phyloP scores from a whole-genome alignment of 805 yeast genomes.

The Yarrowia sp. region DNA sequence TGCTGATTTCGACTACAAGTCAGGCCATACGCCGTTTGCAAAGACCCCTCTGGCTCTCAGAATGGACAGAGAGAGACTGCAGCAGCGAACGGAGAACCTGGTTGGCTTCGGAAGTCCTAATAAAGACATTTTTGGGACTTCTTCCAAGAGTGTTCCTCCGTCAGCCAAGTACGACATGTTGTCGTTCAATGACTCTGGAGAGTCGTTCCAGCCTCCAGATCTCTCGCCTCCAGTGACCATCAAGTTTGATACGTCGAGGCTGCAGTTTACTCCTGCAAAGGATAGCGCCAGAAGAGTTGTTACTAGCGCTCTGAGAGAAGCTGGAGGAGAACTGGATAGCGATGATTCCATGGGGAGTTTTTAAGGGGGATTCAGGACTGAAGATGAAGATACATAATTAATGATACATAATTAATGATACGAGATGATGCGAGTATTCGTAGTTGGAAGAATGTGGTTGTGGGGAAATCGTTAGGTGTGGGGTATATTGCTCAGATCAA shows the following conservation, averaged over 20 bases:
- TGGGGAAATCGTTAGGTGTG: too few species aligned
- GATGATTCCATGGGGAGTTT: constrained; percentile 28
- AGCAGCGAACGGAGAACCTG: constrained; percentile 26
- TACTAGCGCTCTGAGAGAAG: constrained; percentile 8
- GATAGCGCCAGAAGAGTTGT: constrained; percentile 37
- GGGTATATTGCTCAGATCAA: too few species aligned
- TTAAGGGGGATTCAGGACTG: too few species aligned
- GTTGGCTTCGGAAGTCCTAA: constrained; percentile 20
- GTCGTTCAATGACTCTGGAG: constrained; percentile 21
- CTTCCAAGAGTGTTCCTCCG: not conserved
- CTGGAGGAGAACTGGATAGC: constrained; percentile 23
- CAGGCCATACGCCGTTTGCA: constrained; percentile 32
- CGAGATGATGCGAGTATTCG: too few species aligned
- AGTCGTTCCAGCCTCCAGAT: constrained; percentile 32
- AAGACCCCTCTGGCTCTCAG: constrained; percentile 20
- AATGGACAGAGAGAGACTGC: constrained; percentile 22
- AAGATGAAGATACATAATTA: not conserved
- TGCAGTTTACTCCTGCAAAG: constrained; percentile 23
- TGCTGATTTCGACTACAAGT: constrained; percentile 17
- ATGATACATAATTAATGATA: not conserved
- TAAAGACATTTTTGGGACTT: constrained; percentile 19
- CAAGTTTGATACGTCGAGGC: constrained; percentile 31
- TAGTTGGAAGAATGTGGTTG: too few species aligned
- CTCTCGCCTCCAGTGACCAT: constrained; percentile 30
- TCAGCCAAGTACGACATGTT: constrained; percentile 21